Conservation (phyloP, 75 land plant genomes). For the Pinus tabuliformis region DNA sequence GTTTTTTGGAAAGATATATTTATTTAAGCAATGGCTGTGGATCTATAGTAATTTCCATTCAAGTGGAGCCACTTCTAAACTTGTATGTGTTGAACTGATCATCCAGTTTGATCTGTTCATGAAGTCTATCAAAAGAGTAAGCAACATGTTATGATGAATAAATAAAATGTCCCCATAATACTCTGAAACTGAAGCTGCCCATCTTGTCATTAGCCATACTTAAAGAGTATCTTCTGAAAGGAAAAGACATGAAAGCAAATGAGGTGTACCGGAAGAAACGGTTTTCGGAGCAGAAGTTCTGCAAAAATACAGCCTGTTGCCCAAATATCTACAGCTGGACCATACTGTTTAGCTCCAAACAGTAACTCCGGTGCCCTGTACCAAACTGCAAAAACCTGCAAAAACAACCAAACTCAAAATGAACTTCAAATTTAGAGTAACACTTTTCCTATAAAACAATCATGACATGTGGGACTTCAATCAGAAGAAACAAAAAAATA, state of each 20-base stretch:
- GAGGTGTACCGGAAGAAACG: slow-evolving; percentile 77
- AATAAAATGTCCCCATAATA: not conserved
- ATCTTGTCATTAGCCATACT: not conserved
- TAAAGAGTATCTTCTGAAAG: not conserved
- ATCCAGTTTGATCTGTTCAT: too few relatives aligned
- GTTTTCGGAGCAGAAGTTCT: slow-evolving; percentile 88
- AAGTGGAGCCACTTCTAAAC: too few relatives aligned
- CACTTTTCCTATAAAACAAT: too few relatives aligned
- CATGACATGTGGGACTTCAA: too few relatives aligned
- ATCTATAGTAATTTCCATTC: too few relatives aligned
- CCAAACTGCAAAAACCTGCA: slow-evolving; percentile 98
- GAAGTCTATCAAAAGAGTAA: too few relatives aligned
- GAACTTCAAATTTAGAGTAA: too few relatives aligned
- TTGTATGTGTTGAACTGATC: too few relatives aligned
- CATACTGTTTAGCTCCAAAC: slow-evolving; percentile 92
- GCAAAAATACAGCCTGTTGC: slow-evolving; percentile 98
- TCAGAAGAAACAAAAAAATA: too few relatives aligned
- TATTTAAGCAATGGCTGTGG: too few relatives aligned
- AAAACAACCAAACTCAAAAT: not conserved
- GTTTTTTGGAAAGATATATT: too few relatives aligned
- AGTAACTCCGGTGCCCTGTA: slow-evolving; percentile 96
- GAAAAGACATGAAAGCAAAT: not conserved
- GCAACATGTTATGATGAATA: not conserved
- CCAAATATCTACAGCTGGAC: slow-evolving; percentile 97
- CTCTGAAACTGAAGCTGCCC: not conserved